Evolutionary conservation across 352 stramenopile genomes (phyloP), one percentile per base, ranked within the genome.

Genomic region (Thalassiosira ordinaria): DNA sequence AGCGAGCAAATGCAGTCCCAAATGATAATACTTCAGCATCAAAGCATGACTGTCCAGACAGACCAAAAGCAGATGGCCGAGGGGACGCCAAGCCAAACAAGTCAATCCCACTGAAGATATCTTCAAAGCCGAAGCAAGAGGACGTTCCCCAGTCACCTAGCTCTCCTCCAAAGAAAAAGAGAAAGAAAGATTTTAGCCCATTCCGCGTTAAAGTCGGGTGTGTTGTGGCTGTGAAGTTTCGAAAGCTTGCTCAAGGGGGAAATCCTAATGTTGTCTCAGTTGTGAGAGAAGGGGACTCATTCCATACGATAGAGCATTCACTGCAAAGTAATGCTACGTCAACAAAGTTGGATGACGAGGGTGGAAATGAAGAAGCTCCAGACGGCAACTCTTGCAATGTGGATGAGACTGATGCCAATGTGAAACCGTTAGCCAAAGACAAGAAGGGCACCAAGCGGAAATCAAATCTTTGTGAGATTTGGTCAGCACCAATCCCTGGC

Each of bases 161-260:
- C 14, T 9, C 24, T 29, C 2, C 31, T n/a, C 26, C 22, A 35
- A 80, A 75, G 29, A 77, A 82, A 75, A 77, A 75, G 53, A 87
- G 61, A 51, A 80, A 63, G 16, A 90, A 90, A 74, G 56, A 72
- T 37, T 55, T 70, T 18, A 86, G 68, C 55, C 85, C 87, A 6
- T 92, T 92, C 69, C 85, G 87, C 14, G 72, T 91, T 57, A 89
- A 89, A 73, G 57, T 82, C n/a, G 87, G 87, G 27, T 89, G 72
- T 75, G 55, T 92, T 22, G 87, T 91, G 27, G 80, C 82, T 11
- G 53, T 91, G 7, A 67, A 85, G 64, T 88, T 85, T 69, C 60
- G 52, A 52, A 64, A 69, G 27, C 61, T 86, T 37, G 49, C 62
- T 6, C 61, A 80, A 69, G 72, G 78, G 55, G 78, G 72, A 55